Percentiles rank a stretch among this genome's conserved stretches.
phyloP scores from a whole-genome alignment of 495 filamentous ascomycete genomes.

The Friedmanniomyces simplex region DNA sequence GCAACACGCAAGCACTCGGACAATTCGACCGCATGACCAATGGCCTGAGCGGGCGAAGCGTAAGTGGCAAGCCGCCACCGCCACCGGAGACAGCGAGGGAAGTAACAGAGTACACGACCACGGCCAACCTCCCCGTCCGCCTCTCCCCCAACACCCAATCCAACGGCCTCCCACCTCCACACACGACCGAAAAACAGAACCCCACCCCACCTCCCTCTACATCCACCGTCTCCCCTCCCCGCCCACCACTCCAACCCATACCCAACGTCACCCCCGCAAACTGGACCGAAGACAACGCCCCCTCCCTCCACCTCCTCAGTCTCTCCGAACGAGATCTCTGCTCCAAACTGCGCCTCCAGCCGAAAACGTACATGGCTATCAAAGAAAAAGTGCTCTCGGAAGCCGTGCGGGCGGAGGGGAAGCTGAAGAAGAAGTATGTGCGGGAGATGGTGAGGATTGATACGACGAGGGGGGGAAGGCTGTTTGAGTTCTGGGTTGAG shows the following conservation, averaged over 20 bases:
- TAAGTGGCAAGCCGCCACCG: constrained; percentile 39
- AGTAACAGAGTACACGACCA: constrained; percentile 59
- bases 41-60: constrained; percentile 41
- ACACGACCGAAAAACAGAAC: constrained; percentile 24
- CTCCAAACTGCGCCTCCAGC: constrained; percentile 66
- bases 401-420: constrained; percentile 75
- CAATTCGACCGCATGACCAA: constrained; percentile 61
- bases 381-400: constrained; percentile 84
- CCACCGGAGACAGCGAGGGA: constrained; percentile 60
- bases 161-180: constrained; percentile 2
- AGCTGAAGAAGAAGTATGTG: constrained; percentile 81
- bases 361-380: constrained; percentile 89
- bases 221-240: constrained; percentile 11
- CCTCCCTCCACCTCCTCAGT: constrained; percentile 78
- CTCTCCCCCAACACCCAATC: constrained; percentile 32
- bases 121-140: constrained; percentile 52
- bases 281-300: constrained; percentile 63
- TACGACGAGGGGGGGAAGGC: constrained; percentile 51
- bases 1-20: constrained; percentile 47
- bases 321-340: constrained; percentile 79
- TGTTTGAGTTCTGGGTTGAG: constrained; percentile 92
- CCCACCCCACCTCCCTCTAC: constrained; percentile 16
- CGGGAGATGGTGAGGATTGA: constrained; percentile 63
- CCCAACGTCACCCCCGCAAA: constrained; percentile 53
- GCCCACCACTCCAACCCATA: constrained; percentile 22